Evolutionary conservation across 148 eudicot genomes (phyloP).

Genomic region (Suaeda aralocaspica): DNA sequence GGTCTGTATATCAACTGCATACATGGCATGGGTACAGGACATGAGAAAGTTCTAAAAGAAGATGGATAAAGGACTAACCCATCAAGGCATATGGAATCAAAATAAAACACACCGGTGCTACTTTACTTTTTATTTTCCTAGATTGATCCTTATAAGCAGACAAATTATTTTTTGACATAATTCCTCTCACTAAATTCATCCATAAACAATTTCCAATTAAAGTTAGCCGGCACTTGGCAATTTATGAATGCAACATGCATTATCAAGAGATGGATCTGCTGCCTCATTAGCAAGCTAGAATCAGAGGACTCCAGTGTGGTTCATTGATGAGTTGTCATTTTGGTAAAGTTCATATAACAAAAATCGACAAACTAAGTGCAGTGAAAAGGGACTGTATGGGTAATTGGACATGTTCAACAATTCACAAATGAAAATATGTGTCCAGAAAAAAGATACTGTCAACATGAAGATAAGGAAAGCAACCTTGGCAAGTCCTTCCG

Average conservation of each 20-base stretch:
- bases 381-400: background rate
- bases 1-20: constrained; percentile 95
- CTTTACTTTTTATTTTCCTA: background rate
- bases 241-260: too few species aligned
- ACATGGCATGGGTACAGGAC: constrained; percentile 7
- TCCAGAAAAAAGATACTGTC: background rate
- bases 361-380: background rate
- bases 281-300: too few species aligned
- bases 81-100: background rate
- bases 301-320: background rate
- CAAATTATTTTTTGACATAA: too few species aligned
- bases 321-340: too few species aligned
- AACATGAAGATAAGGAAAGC: constrained; percentile 10
- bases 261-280: too few species aligned
- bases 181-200: background rate
- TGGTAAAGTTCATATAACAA: background rate
- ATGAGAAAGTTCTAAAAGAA: constrained; percentile 11
- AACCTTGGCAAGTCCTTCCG: constrained; percentile 98
- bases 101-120: background rate
- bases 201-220: background rate
- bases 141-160: background rate
- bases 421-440: background rate
- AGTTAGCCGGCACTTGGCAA: too few species aligned
- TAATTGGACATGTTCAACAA: background rate
- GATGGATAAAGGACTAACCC: background rate